These are phyloP conservation scores for Chlorella sp. DNA, from an alignment of 139 green algal species.

Conservation along the genomic window DNA sequence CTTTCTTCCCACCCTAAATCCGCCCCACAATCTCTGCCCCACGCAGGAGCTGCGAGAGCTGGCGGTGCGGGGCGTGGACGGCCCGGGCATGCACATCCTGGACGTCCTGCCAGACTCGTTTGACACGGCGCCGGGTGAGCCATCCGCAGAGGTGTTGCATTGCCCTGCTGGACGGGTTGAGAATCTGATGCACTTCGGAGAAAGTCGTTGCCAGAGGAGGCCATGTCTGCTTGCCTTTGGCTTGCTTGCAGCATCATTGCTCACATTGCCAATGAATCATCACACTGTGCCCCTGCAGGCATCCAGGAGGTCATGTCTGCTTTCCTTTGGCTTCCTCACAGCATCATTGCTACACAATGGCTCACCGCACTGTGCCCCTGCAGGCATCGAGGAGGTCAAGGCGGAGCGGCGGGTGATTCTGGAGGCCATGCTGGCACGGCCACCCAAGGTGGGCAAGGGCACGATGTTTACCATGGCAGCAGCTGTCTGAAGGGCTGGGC, in stretches of 20 bases:
- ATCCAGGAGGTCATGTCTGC: conserved; percentile 9
- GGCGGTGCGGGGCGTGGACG: conserved; percentile 55
- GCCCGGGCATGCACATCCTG: conserved; percentile 53
- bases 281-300: neutral
- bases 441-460: neutral
- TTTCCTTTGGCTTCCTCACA: neutral
- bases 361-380: neutral
- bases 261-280: neutral
- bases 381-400: neutral
- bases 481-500: too few relatives aligned
- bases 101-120: conserved; percentile 49
- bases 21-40: neutral
- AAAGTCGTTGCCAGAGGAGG: neutral
- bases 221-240: neutral
- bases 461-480: too few relatives aligned
- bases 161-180: neutral
- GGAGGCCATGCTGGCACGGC: neutral
- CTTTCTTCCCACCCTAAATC: too few relatives aligned
- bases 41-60: conserved; percentile 49
- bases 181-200: neutral
- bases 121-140: conserved; percentile 7
- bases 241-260: neutral
- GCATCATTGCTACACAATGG: neutral
- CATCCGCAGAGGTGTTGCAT: neutral
- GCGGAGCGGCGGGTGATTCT: neutral